phyloP scores from a whole-genome alignment of 2,329 filamentous ascomycete species.

The Trichoderma afroharzianum region DNA sequence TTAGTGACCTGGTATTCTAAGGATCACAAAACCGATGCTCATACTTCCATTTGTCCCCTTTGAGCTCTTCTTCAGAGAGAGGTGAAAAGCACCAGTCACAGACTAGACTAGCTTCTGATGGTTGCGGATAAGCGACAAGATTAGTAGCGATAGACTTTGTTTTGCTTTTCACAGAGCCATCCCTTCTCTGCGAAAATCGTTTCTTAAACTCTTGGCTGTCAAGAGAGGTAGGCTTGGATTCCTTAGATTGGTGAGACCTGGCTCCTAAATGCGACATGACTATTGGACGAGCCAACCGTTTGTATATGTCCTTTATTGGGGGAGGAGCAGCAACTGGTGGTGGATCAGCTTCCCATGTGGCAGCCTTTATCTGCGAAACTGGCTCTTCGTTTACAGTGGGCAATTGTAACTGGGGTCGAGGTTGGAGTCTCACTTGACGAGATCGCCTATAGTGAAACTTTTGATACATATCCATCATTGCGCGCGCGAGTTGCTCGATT shows the following conservation, averaged over 20 bases:
- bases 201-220: neutral
- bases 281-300: neutral
- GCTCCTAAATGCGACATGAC: neutral
- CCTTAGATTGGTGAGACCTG: neutral
- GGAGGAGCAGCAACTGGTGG: neutral
- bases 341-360: too few relatives aligned
- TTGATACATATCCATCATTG: conserved; percentile 12
- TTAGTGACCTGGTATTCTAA: neutral
- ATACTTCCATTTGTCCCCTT: conserved; percentile 1
- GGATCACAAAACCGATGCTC: neutral
- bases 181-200: neutral
- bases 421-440: neutral
- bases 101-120: neutral
- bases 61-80: neutral
- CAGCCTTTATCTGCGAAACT: neutral
- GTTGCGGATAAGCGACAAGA: neutral
- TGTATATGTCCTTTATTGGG: neutral
- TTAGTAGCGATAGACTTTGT: neutral
- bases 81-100: conserved; percentile 2
- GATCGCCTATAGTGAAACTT: conserved; percentile 5
- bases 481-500: neutral
- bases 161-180: neutral
- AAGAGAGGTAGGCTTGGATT: neutral
- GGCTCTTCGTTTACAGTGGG: neutral
- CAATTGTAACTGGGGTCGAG: neutral